Evolutionary conservation across 2,329 filamentous ascomycete species (phyloP), one percentile per base, ranked within the genome.

Genomic region (Didymellaceae sp.): DNA sequence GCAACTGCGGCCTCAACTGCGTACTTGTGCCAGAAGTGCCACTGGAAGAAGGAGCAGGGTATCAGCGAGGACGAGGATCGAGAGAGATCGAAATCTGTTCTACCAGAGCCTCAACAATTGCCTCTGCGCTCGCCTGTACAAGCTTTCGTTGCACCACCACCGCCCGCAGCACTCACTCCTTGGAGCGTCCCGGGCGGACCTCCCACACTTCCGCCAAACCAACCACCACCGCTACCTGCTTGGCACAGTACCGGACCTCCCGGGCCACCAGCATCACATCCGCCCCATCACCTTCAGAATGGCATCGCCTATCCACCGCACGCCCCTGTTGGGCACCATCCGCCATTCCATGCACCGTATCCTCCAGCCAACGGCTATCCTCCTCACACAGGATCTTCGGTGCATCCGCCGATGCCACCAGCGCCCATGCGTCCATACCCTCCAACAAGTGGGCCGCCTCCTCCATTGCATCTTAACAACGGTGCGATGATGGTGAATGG

Each of bases 21-120:
- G 5, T 78, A 74, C 41, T 55, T 78, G n/a, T 80, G 78, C 52
- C 76, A 79, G 58, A 79, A 78, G 52, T 80, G 78, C 54, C 76
- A 79, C 56, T 74, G 77, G 68, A 75, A 75, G 62, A 75, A 72
- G 55, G 68, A 75, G 52, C 66, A 76, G 40, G 70, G 62, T 8
- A 59, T 63, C 2, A 61, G 68, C 25, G 62, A 70, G 40, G 62
- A 66, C 7, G 61, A 65, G 35, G 62, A 63, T 28, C 62, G 65
- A 39, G 61, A 68, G 43, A 59, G 58, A 43, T 66, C 68, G 11
- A 53, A 59, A 6, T 69, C 66, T 17, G 62, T 61, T 25, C 56
- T 61, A 16, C 58, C 61, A 31, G 69, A 72, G 43, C 61, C 76
- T 13, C 70, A 71, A 41, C 68, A 65, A 37, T 61, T 70, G 22